These are phyloP conservation scores for Scalesia atractyloides DNA, from an alignment of 129 eudicot species.

Conservation along the genomic window DNA sequence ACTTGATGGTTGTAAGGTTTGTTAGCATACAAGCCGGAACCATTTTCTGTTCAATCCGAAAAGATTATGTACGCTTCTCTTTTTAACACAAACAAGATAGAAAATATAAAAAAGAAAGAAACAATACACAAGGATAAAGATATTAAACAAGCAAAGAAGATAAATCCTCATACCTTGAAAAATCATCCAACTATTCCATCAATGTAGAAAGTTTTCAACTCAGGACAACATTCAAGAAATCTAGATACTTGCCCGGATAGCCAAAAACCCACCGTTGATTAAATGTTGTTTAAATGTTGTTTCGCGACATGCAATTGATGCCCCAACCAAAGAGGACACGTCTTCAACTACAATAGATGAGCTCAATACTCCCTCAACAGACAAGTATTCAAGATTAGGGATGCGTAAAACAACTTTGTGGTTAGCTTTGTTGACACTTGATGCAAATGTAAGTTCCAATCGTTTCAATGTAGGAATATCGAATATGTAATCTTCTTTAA, in stretches of 20 bases:
- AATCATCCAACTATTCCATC: no score
- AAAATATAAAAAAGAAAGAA: neutral
- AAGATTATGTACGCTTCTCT: neutral
- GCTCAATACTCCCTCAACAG: neutral
- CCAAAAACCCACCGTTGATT: neutral
- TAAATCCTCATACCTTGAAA: neutral
- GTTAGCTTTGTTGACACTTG: no score
- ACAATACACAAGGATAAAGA: neutral
- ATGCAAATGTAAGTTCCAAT: neutral
- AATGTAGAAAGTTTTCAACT: no score
- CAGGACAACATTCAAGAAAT: no score
- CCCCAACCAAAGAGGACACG: neutral
- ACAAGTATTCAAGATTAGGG: slow-evolving; percentile 29
- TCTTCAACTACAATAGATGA: slow-evolving; percentile 1
- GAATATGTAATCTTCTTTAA: neutral
- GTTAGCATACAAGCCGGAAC: slow-evolving; percentile 14
- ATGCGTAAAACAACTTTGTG: neutral
- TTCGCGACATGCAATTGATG: neutral
- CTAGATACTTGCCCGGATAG: neutral
- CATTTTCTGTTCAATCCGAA: neutral
- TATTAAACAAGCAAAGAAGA: neutral
- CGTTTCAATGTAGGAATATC: slow-evolving; percentile 25
- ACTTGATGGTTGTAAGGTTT: slow-evolving; percentile 14
- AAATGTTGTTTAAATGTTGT: no score
- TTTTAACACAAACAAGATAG: neutral